These are phyloP conservation scores for Umbelopsis isabellina DNA, from an alignment of 192 early-diverging fungal genomes.

Conservation along the genomic window DNA sequence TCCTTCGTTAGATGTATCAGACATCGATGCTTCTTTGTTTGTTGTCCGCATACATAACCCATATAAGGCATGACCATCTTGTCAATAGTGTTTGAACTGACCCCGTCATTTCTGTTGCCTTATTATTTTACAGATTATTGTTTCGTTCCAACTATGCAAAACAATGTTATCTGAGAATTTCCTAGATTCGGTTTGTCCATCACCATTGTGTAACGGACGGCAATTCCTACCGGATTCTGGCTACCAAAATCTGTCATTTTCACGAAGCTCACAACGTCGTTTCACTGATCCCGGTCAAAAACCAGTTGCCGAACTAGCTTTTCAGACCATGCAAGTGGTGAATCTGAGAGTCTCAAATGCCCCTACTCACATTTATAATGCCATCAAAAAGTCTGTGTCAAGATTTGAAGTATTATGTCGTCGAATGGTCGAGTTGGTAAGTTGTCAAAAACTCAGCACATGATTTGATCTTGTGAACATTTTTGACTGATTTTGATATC, in stretches of 20 bases:
- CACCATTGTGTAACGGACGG: constrained; percentile 8
- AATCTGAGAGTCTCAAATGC: constrained; percentile 21
- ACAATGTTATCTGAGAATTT: constrained; percentile 14
- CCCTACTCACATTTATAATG: constrained; percentile 22
- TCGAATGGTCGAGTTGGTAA: constrained; percentile 34
- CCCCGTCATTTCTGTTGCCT: neutral
- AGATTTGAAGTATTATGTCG: constrained; percentile 30
- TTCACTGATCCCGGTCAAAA: constrained; percentile 28
- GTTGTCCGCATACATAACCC: no score
- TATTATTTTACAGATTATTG: constrained; percentile 15
- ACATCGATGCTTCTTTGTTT: no score
- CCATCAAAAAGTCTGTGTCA: constrained; percentile 28
- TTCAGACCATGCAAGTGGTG: constrained; percentile 20
- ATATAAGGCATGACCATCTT: no score
- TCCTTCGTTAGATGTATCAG: neutral
- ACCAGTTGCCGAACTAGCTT: constrained; percentile 14
- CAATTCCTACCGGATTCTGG: constrained; percentile 1
- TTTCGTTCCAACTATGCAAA: constrained; percentile 28
- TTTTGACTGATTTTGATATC: neutral
- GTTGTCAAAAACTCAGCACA: neutral
- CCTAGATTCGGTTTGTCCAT: neutral
- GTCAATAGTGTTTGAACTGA: neutral
- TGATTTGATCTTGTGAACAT: neutral
- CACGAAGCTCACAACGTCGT: constrained; percentile 20
- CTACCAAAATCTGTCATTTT: constrained; percentile 12